These are phyloP conservation scores for Trichoderma pleuroti DNA, from an alignment of 2,329 filamentous ascomycete species.

Conservation along the genomic window DNA sequence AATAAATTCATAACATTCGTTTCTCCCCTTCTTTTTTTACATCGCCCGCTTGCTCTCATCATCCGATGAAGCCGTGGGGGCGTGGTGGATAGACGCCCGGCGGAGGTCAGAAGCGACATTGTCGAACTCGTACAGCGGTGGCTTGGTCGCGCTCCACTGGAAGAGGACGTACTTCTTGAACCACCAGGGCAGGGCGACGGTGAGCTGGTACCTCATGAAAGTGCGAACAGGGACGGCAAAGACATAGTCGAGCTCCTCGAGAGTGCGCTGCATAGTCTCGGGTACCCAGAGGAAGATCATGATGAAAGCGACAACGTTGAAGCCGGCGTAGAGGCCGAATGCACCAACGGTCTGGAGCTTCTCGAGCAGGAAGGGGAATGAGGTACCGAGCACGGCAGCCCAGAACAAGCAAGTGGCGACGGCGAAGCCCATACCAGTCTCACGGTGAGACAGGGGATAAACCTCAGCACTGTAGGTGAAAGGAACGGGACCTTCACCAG, in stretches of 20 bases:
- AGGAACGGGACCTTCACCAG: slow-evolving; percentile 61
- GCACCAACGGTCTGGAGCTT: slow-evolving; percentile 35
- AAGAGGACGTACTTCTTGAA: slow-evolving; percentile 34
- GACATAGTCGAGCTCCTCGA: slow-evolving; percentile 51
- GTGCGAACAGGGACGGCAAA: slow-evolving; percentile 45
- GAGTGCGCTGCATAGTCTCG: slow-evolving; percentile 54
- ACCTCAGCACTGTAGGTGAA: slow-evolving; percentile 62
- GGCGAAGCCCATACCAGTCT: slow-evolving; percentile 62
- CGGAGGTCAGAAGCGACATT: slow-evolving; percentile 22
- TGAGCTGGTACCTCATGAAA: slow-evolving; percentile 40
- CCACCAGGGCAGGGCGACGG: slow-evolving; percentile 32
- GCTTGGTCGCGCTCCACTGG: slow-evolving; percentile 30
- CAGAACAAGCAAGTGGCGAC: slow-evolving; percentile 59
- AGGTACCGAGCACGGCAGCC: slow-evolving; percentile 48
- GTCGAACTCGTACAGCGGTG: slow-evolving; percentile 39
- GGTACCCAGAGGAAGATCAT: slow-evolving; percentile 49
- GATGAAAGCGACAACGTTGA: slow-evolving; percentile 52
- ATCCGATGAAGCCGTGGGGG: neutral
- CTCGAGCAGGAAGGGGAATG: slow-evolving; percentile 48
- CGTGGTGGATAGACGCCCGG: slow-evolving; percentile 13
- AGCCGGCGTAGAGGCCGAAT: slow-evolving; percentile 51
- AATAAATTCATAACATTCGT: neutral
- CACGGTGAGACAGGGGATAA: slow-evolving; percentile 60
- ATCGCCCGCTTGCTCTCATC: slow-evolving; percentile 12
- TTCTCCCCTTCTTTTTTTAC: neutral